A percentile compares a stretch with the other conserved stretches of the same genome.
Evolutionary conservation across 1,284 basidiomycete genomes (phyloP).

Genomic region (Phylloboletellus chloephorus): DNA sequence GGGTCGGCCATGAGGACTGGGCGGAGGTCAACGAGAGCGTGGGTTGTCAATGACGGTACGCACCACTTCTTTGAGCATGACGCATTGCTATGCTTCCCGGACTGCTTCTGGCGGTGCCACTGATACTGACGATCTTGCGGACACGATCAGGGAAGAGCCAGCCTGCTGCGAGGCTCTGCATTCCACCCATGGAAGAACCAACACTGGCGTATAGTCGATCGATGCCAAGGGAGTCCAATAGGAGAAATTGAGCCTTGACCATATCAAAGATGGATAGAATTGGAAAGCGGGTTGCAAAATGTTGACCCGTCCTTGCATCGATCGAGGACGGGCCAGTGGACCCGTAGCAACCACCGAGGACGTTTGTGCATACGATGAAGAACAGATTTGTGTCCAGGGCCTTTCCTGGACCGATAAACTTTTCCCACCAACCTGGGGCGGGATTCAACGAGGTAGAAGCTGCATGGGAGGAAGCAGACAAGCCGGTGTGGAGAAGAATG

Average conservation of each 20-base stretch:
- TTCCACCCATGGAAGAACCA: constrained; percentile 94
- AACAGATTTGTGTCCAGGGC: constrained; percentile 91
- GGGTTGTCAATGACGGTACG: constrained; percentile 26
- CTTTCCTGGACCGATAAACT: constrained; percentile 93
- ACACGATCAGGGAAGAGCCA: constrained; percentile 92
- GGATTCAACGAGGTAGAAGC: constrained; percentile 79
- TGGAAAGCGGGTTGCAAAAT: constrained; percentile 90
- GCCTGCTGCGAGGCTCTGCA: constrained; percentile 95
- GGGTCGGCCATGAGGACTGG: constrained; percentile 97
- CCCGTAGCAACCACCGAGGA: constrained; percentile 96
- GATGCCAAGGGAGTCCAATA: constrained; percentile 85
- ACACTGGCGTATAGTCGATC: constrained; percentile 87
- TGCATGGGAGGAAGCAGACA: constrained; percentile 94
- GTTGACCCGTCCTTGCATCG: constrained; percentile 60
- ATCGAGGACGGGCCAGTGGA: constrained; percentile 89
- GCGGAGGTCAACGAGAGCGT: constrained; percentile 8
- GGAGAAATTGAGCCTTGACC: constrained; percentile 85
- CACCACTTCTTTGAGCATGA: constrained; percentile 91
- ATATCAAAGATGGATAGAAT: constrained; percentile 95
- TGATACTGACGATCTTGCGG: constrained; percentile 86
- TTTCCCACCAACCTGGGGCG: constrained; percentile 95
- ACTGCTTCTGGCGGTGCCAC: constrained; percentile 87
- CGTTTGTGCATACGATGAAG: constrained; percentile 96
- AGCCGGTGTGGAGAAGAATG: constrained; percentile 94
- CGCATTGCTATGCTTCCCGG: constrained; percentile 94